Evolutionary conservation across 2,329 filamentous ascomycete species (phyloP), one percentile per base, ranked within the genome.

Genomic region (Calonectria pseudoreteaudii): DNA sequence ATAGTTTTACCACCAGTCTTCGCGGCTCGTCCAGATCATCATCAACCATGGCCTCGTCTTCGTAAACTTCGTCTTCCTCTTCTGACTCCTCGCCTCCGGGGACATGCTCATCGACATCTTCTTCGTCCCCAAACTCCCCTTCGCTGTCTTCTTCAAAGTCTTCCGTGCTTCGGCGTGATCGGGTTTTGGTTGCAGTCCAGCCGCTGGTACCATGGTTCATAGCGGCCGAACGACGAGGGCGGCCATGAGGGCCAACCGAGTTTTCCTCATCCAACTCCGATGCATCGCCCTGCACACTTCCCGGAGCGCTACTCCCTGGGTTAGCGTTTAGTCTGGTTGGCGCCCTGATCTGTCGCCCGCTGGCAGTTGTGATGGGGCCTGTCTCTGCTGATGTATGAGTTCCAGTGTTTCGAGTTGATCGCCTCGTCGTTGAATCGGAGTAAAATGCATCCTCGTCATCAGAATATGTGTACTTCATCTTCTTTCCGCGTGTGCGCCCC

Each of bases 381-480:
- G 88, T 83, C 76, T 96, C 94, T 50, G 91, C 91, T 0, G 95
- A 94, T 0, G 94, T 95, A 75, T 92, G 92, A 13, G 92, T 89
- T 49, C 93, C 91, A 2, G 94, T 95, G 77, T 95, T 94, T 31
- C 96, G 92, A 23, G 92, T 90, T 16, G 94, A 95, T 9, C 93
- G 91, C 87, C 96, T 83, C 83, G 86, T 84, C 8, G 90, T 90
- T 44, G 92, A 93, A 81, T 93, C 91, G n/a, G 91, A 91, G 70
- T 88, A 90, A 66, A 92, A 91, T 20, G 93, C 91, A 44, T 93
- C 93, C 78, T 97, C 95, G 30, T 97, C 95, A 67, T 98, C 96
- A 0, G 95, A 97, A 82, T 94, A 99, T 0, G 95, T 99, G 82
- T 99, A 99, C 84, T 96, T 97, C 86, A 98, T 94, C 74, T 96